Base-by-base conservation (phyloP, 331 rosid genomes). In the Erythrophleum ivorense region DNA sequence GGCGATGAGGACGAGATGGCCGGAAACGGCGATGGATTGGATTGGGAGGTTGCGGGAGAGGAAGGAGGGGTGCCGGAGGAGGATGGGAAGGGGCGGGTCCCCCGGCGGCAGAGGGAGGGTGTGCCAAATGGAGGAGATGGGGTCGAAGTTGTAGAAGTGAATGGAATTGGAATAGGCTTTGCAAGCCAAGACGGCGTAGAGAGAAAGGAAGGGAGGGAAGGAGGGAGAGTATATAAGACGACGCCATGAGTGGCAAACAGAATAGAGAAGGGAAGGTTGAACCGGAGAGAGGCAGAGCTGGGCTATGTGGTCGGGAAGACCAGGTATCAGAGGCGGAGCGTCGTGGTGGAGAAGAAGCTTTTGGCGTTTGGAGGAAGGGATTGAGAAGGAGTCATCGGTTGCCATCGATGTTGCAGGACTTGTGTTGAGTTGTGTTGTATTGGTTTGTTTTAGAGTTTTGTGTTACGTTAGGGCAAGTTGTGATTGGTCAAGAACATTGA, bases 1-100 rank as follows among this genome's bases (percentile, higher is more conserved):
- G 15, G 97, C 97, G 43, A 95, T 80, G 80, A 95, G 88, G 70
- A 88, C 31, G 11, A 95, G 88, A 7, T 81, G 66, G 10, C 85
- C 91, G 38, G 86, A 57, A 5, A 85, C 80, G 57, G 97, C 63
- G 81, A 89, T 71, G 16, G 97, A 88, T 36, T 92, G 97, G 21
- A 95, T 50, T 5, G 98, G 85, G 62, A 92, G 86, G 57, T 58
- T 88, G 1, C 97, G 92, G 66, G 90, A 92, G 49, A 90, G 81
- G 90, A 92, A 95, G 15, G 97, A 90, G 0, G 97, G 97, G 83
- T 92, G 97, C 83, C 82, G 97, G 80, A 88, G 90, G 0, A 94
- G 97, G 86, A 91, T 97, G 83, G 79, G 94, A 77, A 88, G 90
- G 71, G 93, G 89, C 0, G 94, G 90, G 16, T 84, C 73, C 0